Evolutionary conservation across 2,329 filamentous ascomycete genomes (phyloP).

Genomic region (Setomelanomma holmii): DNA sequence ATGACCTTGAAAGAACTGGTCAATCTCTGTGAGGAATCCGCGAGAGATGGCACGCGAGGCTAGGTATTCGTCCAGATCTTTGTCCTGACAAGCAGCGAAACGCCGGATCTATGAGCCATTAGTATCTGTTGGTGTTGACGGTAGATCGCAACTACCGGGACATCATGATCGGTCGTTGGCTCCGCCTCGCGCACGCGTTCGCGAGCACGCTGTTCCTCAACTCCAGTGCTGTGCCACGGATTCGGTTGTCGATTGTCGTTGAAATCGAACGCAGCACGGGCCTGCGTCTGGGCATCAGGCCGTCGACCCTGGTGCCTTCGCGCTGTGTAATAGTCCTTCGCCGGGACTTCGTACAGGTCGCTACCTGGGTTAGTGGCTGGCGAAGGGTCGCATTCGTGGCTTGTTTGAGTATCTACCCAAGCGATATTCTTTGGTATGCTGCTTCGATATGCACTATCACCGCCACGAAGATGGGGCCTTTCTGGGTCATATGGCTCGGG

Average conservation of each 20-base stretch:
- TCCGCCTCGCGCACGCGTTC: not conserved
- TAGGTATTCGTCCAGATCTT: conserved; percentile 25
- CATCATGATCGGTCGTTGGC: not conserved
- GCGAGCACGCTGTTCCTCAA: not conserved
- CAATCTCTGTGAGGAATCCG: conserved; percentile 34
- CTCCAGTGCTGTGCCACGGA: conserved; percentile 11
- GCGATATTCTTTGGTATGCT: not conserved
- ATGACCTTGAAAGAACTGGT: conserved; percentile 27
- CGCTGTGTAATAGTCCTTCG: not conserved
- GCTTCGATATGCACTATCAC: not conserved
- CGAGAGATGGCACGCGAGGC: conserved; percentile 18
- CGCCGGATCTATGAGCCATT: conserved; percentile 14
- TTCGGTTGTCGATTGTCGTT: conserved; percentile 17
- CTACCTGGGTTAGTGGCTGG: not conserved
- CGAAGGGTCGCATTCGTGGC: not conserved
- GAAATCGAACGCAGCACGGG: conserved; percentile 19
- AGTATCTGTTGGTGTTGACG: not conserved
- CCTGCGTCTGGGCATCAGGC: not conserved
- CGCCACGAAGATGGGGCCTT: conserved; percentile 4
- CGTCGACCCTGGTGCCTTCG: not conserved
- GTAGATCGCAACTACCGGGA: conserved; percentile 2
- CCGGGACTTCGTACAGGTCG: conserved; percentile 10
- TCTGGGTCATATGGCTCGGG: not conserved
- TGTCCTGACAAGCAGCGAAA: conserved; percentile 21
- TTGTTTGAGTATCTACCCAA: not conserved